Conservation (phyloP, 129 eudicot genomes). For the Glebionis coronaria region DNA sequence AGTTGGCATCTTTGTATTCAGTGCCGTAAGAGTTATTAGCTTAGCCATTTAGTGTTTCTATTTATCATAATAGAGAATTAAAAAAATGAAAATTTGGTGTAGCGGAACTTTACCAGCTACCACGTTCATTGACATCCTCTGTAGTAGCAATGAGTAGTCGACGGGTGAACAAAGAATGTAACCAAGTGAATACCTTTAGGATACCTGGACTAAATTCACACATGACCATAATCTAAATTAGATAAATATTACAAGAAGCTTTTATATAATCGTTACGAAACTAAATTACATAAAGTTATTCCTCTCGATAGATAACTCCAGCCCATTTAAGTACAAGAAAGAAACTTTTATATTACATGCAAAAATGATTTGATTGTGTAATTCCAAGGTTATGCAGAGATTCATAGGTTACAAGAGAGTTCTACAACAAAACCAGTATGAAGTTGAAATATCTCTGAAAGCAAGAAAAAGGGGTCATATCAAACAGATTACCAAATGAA, state of each 20-base stretch:
- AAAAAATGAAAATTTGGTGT: not conserved
- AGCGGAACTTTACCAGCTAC: slow-evolving; percentile 66
- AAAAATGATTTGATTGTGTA: slow-evolving; percentile 84
- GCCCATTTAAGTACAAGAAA: not conserved
- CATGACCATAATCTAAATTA: slow-evolving; percentile 33
- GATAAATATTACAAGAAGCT: slow-evolving; percentile 19
- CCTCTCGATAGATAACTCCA: not conserved
- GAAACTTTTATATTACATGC: slow-evolving; percentile 61
- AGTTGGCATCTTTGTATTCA: not conserved
- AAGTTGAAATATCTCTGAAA: slow-evolving; percentile 9
- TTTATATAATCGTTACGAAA: slow-evolving; percentile 5
- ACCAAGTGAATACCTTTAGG: slow-evolving; percentile 87
- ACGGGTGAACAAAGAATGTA: slow-evolving; percentile 72
- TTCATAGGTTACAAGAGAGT: slow-evolving; percentile 86
- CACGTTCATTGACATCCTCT: slow-evolving; percentile 87
- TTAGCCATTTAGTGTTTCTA: not conserved
- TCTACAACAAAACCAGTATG: slow-evolving; percentile 43
- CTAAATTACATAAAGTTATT: not conserved
- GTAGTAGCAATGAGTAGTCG: slow-evolving; percentile 81
- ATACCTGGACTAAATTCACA: slow-evolving; percentile 75
- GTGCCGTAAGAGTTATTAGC: no score
- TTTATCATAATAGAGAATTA: not conserved
- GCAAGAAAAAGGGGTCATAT: slow-evolving; percentile 4
- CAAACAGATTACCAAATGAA: not conserved
- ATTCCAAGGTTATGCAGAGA: slow-evolving; percentile 88